Evolutionary conservation across 306 rosid genomes (phyloP).

Genomic region (Lathyrus oleraceus): DNA sequence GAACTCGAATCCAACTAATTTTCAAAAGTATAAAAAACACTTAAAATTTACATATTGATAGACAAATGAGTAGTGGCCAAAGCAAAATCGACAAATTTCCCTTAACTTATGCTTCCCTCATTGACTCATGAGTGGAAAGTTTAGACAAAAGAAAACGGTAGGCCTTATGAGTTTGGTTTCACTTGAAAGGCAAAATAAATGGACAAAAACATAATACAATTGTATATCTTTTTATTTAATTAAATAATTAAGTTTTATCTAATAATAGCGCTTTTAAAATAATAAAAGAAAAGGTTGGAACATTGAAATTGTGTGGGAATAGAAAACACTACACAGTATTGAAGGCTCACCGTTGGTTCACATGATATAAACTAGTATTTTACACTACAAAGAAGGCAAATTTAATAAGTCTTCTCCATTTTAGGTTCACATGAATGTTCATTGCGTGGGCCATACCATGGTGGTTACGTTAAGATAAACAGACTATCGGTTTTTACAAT

Average conservation of each 20-base stretch:
- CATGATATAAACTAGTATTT: constrained; percentile 38
- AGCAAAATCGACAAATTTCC: background rate
- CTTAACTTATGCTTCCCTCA: background rate
- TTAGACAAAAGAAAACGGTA: background rate
- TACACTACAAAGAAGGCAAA: background rate
- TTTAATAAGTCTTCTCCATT: constrained; percentile 1
- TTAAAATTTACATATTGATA: background rate
- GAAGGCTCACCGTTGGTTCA: constrained; percentile 23
- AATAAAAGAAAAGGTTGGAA: background rate
- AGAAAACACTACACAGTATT: constrained; percentile 2
- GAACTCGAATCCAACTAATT: background rate
- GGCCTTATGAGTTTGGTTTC: constrained; percentile 14
- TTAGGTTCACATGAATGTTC: constrained; percentile 34
- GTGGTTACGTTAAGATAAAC: constrained; percentile 1
- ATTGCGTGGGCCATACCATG: constrained; percentile 23
- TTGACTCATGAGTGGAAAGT: constrained; percentile 14
- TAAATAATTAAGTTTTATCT: too few relatives aligned
- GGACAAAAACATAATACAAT: background rate
- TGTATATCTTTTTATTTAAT: too few relatives aligned
- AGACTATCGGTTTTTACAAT: too few relatives aligned
- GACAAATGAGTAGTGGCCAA: background rate
- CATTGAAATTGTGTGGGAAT: constrained; percentile 3
- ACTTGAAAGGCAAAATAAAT: constrained; percentile 28
- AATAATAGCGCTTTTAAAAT: background rate
- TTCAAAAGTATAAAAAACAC: background rate